Base-by-base conservation (phyloP, 768 basidiomycete genomes). In the Mrakia gelida region DNA sequence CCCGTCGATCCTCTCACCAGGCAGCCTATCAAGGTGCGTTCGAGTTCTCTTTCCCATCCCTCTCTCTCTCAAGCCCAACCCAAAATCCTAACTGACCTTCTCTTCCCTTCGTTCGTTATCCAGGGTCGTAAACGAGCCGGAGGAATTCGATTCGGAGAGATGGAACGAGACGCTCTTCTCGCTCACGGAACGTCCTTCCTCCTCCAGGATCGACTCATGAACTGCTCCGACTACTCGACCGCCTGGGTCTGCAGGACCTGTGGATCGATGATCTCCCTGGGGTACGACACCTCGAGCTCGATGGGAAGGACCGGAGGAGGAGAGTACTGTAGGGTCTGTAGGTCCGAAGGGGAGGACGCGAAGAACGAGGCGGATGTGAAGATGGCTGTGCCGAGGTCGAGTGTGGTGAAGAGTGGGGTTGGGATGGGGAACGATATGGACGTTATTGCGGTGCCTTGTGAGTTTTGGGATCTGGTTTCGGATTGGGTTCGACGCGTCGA, bases 141-240 rank as follows among this genome's bases (percentile, higher is more conserved):
- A 82, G 97, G 97, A 82, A 99, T 99, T 83, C 95, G 97, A 75
- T 98, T 99, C 84, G 97, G 97, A 81, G 97, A 99, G 87, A 99
- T 99, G 97, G 97, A 99, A 85, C 92, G 97, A 74, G 97, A 99
- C 83, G 97, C 97, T 16, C 89, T 99, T 73, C 95, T 99, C 81
- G 97, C 97, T 4, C 97, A 99, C 85, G 97, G 97, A 65, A 97
- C 97, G 21, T 95, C 95, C 2, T 99, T 97, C 91, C 88, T 99
- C 59, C 89, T 99, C 32, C 97, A 99, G 87, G 97, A 99, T 86
- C 89, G 97, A 77, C 86, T 99, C 83, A 98, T 99, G 97, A 99
- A 99, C 86, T 99, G 97, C 84, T 98, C 96, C 38, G 97, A 99
- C 85, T 99, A 98, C 85, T 98, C 97, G 38, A 98, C 95, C 0